Evolutionary conservation across 2,329 filamentous ascomycete genomes (phyloP).

Genomic region (Akanthomyces lecanii): DNA sequence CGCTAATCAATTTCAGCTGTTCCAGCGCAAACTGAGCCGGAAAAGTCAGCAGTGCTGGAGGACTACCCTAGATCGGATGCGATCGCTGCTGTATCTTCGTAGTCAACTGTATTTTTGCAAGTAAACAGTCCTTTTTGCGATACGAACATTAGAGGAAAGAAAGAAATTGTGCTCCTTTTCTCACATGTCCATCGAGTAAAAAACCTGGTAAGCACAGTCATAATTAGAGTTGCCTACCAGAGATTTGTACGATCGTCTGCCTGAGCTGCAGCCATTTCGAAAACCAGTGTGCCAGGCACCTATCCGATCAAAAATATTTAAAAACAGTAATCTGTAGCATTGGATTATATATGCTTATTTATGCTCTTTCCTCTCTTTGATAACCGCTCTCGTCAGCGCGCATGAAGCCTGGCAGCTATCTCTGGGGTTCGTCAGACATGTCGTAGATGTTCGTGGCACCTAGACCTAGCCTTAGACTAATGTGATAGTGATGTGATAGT

Average conservation of each 20-base stretch:
- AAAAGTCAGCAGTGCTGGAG: not conserved
- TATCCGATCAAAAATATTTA: not conserved
- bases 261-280: no score
- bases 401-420: not conserved
- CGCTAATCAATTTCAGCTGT: not conserved
- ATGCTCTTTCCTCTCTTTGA: not conserved
- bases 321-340: no score
- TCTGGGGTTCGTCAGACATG: conserved; percentile 1
- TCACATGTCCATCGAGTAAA: no score
- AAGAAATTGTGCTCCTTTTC: no score
- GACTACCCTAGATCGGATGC: not conserved
- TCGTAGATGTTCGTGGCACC: conserved; percentile 7
- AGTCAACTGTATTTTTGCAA: not conserved
- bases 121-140: no score
- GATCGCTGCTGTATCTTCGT: not conserved
- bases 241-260: no score
- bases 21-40: not conserved
- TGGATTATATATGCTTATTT: no score
- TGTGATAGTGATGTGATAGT: not conserved
- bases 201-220: no score
- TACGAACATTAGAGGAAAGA: no score
- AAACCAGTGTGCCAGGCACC: no score
- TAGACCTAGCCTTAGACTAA: not conserved
- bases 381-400: not conserved
- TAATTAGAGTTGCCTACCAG: no score